Conservation (phyloP, 2,329 filamentous ascomycete species). For the Thermoascus crustaceus region DNA sequence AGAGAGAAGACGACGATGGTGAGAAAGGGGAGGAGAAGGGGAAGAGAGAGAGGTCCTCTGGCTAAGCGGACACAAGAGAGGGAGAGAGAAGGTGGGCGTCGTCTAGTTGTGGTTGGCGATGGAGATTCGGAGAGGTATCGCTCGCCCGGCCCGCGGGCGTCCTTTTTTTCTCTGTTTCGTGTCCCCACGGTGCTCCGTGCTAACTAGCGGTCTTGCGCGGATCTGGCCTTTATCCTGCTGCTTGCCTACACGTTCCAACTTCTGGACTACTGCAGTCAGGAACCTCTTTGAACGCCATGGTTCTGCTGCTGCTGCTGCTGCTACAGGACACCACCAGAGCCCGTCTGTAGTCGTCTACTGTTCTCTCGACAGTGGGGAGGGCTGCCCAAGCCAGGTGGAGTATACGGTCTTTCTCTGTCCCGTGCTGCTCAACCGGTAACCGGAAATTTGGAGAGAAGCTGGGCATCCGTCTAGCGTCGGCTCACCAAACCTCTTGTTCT, state of each 20-base stretch:
- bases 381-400: no score
- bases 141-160: slow-evolving; percentile 3
- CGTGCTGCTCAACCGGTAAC: slow-evolving; percentile 4
- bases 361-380: no score
- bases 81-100: slow-evolving; percentile 12
- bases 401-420: neutral
- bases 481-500: neutral
- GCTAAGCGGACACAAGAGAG: slow-evolving; percentile 10
- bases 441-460: slow-evolving; percentile 2
- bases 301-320: no score
- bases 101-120: slow-evolving; percentile 3
- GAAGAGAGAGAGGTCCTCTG: slow-evolving; percentile 16
- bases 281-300: no score
- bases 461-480: slow-evolving; percentile 4
- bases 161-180: neutral
- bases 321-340: no score
- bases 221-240: no score
- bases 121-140: slow-evolving; percentile 5
- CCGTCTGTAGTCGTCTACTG: no score
- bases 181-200: neutral
- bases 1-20: slow-evolving; percentile 13
- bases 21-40: slow-evolving; percentile 18
- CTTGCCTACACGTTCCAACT: no score
- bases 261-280: no score
- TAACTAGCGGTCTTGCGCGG: no score